Conservation (phyloP, 345 rosid genomes). For the Citrus trifoliata region DNA sequence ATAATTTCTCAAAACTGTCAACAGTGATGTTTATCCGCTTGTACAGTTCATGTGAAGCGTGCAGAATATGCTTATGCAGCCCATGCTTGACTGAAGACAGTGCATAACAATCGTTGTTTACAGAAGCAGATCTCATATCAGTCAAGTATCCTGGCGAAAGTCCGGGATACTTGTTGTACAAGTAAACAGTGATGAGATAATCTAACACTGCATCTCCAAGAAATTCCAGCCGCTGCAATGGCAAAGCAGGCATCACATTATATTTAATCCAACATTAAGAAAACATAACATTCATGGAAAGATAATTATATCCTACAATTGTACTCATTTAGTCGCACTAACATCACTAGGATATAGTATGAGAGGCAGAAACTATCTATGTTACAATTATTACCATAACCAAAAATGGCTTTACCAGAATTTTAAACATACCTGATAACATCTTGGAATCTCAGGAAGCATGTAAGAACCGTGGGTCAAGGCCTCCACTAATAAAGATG, state of each 20-base stretch:
- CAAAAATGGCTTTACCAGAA: neutral
- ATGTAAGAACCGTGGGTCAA: slow-evolving; percentile 91
- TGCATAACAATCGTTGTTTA: slow-evolving; percentile 86
- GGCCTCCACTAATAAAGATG: slow-evolving; percentile 78
- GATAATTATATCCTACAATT: neutral
- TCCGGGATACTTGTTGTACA: slow-evolving; percentile 52
- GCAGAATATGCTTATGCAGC: slow-evolving; percentile 66
- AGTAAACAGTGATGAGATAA: slow-evolving; percentile 60
- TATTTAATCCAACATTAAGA: neutral
- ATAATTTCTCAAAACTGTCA: slow-evolving; percentile 21
- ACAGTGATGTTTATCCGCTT: slow-evolving; percentile 41
- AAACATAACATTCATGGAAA: neutral
- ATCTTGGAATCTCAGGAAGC: slow-evolving; percentile 83
- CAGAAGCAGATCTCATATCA: slow-evolving; percentile 92
- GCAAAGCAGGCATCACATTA: slow-evolving; percentile 12
- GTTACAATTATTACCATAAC: neutral
- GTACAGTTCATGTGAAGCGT: slow-evolving; percentile 64
- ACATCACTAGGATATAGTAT: neutral
- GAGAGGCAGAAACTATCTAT: neutral
- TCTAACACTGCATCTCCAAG: slow-evolving; percentile 91
- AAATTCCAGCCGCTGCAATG: slow-evolving; percentile 90
- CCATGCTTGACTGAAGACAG: slow-evolving; percentile 49
- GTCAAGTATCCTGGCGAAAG: slow-evolving; percentile 80
- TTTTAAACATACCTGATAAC: slow-evolving; percentile 69
- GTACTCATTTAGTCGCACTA: neutral